Conservation (phyloP, 192 early-diverging fungal species). For the Spizellomyces punctatus region DNA sequence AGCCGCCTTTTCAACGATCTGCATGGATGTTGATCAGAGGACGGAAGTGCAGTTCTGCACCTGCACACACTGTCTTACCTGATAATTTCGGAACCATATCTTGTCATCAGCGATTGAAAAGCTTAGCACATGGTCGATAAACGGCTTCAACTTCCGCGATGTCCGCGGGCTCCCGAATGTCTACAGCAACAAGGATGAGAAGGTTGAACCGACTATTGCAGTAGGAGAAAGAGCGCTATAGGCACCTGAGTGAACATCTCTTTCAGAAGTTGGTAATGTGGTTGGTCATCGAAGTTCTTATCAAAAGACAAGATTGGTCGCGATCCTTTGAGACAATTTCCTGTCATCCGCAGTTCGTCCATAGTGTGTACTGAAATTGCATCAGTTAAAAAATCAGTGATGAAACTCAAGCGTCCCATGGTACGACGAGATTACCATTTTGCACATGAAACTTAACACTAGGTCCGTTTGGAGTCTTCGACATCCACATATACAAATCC, state of each 20-base stretch:
- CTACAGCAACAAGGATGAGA: conserved; percentile 36
- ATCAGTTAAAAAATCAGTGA: background rate
- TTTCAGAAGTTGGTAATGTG: conserved; percentile 87
- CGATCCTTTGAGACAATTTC: conserved; percentile 96
- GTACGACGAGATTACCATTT: conserved; percentile 61
- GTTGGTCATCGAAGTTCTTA: conserved; percentile 80
- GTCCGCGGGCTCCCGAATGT: conserved; percentile 88
- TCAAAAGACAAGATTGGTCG: conserved; percentile 96
- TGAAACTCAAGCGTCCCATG: background rate
- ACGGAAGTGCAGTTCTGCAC: too few relatives aligned
- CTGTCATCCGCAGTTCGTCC: conserved; percentile 98
- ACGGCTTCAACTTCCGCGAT: conserved; percentile 90
- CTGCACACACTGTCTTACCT: conserved; percentile 47
- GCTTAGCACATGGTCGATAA: conserved; percentile 91
- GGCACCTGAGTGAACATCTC: conserved; percentile 81
- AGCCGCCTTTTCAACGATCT: conserved; percentile 73
- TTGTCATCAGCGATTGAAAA: conserved; percentile 80
- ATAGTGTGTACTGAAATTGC: conserved; percentile 85
- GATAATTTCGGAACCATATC: conserved; percentile 97
- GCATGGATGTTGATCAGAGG: background rate
- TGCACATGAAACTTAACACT: conserved; percentile 93
- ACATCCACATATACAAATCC: conserved; percentile 96
- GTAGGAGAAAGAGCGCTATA: background rate
- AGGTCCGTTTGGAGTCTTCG: conserved; percentile 93
- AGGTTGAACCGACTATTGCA: background rate